Evolutionary conservation across 768 basidiomycete genomes (phyloP).

Genomic region (Boletales sp.): DNA sequence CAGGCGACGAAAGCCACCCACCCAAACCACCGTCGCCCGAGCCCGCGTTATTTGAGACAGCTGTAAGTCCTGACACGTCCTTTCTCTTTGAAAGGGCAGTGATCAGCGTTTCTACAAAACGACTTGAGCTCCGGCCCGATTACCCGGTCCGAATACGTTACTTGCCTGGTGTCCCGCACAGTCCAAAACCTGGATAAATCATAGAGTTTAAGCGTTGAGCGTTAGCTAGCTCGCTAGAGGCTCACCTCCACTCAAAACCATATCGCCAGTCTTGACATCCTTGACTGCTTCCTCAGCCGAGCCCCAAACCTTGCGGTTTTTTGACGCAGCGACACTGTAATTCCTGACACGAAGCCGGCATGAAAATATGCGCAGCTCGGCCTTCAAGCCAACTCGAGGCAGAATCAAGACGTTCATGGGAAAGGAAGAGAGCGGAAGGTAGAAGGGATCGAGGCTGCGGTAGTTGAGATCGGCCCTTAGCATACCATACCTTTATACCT

Average conservation of each 20-base stretch:
- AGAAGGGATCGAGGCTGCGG: neutral
- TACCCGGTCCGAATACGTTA: neutral
- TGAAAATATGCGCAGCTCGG: conserved; percentile 4
- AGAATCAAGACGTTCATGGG: conserved; percentile 4
- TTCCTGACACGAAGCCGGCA: conserved; percentile 1
- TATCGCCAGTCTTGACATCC: conserved; percentile 76
- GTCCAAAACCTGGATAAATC: conserved; percentile 66
- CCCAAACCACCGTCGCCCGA: conserved; percentile 66
- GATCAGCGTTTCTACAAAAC: conserved; percentile 66
- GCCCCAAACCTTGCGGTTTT: conserved; percentile 61
- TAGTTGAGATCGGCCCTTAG: neutral
- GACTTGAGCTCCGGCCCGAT: neutral
- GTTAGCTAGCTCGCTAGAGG: conserved; percentile 20
- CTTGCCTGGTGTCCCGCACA: conserved; percentile 80
- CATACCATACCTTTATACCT: conserved; percentile 10
- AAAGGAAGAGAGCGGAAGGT: neutral
- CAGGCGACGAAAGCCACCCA: conserved; percentile 19
- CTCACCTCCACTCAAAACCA: conserved; percentile 77
- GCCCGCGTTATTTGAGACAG: conserved; percentile 84
- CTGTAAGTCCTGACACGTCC: conserved; percentile 68
- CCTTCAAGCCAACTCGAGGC: conserved; percentile 3
- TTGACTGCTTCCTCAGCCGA: conserved; percentile 78
- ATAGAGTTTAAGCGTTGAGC: neutral
- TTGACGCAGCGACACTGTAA: conserved; percentile 5
- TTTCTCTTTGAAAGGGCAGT: conserved; percentile 67